Conservation (phyloP, 176 grass and related monocot genomes). For the Zea mays region DNA sequence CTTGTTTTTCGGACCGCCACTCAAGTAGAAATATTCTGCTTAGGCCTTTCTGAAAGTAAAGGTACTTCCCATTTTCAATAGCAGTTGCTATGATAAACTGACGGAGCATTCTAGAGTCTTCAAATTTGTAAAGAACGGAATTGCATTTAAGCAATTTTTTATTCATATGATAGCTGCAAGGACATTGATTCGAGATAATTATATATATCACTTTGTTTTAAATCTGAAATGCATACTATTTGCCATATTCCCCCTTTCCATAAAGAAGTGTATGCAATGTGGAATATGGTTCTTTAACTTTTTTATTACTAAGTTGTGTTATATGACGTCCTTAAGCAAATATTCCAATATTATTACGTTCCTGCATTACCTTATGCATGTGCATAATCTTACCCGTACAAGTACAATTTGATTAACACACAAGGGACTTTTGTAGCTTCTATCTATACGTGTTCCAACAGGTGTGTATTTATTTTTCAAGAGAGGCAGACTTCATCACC, state of each 20-base stretch:
- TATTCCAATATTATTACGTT: conserved; percentile 27
- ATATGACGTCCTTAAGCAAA: conserved; percentile 13
- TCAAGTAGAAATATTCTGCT: conserved; percentile 13
- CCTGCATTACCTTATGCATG: conserved; percentile 21
- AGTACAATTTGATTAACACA: conserved; percentile 29
- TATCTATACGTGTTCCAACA: neutral
- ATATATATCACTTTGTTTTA: neutral
- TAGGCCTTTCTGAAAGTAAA: neutral
- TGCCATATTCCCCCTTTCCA: conserved; percentile 4
- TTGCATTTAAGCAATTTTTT: neutral
- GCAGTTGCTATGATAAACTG: neutral
- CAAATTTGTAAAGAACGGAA: conserved; percentile 7
- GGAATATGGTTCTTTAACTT: conserved; percentile 43
- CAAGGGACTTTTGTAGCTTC: conserved; percentile 22
- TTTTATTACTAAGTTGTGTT: conserved; percentile 35
- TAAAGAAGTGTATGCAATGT: conserved; percentile 2
- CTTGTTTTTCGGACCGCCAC: neutral
- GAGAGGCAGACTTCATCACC: neutral
- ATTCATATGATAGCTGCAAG: neutral
- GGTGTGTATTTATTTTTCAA: neutral
- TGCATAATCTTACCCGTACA: conserved; percentile 17
- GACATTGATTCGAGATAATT: conserved; percentile 2
- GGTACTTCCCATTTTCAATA: conserved; percentile 5
- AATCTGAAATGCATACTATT: conserved; percentile 14
- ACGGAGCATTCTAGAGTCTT: conserved; percentile 4